Percentiles rank a stretch among this genome's conserved stretches.
These are phyloP conservation scores for Ceratocystis cubensis DNA, from an alignment of 2,329 filamentous ascomycete species.

Conservation along the genomic window DNA sequence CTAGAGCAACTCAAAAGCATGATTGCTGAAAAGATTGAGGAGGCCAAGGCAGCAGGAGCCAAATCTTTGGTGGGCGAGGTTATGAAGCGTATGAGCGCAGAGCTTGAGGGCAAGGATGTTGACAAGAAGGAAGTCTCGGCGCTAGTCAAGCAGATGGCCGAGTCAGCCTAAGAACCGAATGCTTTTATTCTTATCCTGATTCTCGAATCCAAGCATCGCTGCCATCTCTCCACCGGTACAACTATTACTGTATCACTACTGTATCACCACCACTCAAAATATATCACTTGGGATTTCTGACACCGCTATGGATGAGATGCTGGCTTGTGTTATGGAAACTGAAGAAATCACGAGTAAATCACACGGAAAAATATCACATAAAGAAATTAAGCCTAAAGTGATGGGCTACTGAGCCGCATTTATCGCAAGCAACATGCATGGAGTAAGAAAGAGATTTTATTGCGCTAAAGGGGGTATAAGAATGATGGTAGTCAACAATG, in stretches of 20 bases:
- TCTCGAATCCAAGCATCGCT: background rate
- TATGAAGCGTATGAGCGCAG: conserved; percentile 47
- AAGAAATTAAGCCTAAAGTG: background rate
- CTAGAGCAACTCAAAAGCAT: conserved; percentile 45
- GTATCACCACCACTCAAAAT: conserved; percentile 11
- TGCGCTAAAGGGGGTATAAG: background rate
- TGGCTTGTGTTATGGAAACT: background rate
- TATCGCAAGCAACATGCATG: background rate
- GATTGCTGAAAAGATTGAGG: conserved; percentile 41
- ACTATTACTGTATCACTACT: conserved; percentile 13
- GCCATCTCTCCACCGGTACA: background rate
- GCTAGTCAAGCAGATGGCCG: conserved; percentile 42
- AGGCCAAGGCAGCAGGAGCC: conserved; percentile 33
- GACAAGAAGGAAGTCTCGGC: conserved; percentile 49
- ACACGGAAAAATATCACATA: background rate
- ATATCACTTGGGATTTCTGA: background rate
- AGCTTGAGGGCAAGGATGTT: conserved; percentile 50
- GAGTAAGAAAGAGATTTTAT: background rate
- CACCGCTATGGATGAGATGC: background rate
- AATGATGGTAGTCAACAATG: background rate
- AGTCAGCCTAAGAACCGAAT: conserved; percentile 10
- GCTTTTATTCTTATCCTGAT: background rate
- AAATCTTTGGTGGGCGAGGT: conserved; percentile 46
- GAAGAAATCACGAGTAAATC: background rate
- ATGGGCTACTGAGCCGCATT: background rate